Conservation (phyloP, 2,329 filamentous ascomycete genomes). For the Reticulascus tulasneorum region DNA sequence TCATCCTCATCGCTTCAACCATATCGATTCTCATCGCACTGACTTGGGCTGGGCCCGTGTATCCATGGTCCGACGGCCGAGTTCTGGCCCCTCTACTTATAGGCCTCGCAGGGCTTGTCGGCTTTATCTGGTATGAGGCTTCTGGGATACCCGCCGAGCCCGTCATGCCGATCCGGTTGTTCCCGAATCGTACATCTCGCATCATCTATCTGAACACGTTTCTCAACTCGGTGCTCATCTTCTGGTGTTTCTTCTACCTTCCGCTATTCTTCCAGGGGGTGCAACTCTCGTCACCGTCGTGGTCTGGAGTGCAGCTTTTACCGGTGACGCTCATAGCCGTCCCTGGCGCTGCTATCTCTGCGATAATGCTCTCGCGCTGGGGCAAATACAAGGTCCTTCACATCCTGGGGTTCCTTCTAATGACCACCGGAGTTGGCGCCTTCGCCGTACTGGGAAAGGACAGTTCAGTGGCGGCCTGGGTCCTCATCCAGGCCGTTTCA, state of each 20-base stretch:
- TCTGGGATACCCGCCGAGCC: conserved; percentile 59
- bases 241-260: conserved; percentile 35
- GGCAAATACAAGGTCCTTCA: conserved; percentile 31
- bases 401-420: conserved; percentile 29
- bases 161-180: conserved; percentile 61
- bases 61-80: conserved; percentile 35
- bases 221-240: conserved; percentile 14
- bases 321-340: conserved; percentile 23
- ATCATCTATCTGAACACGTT: conserved; percentile 20
- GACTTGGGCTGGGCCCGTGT: conserved; percentile 36
- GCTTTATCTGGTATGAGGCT: conserved; percentile 63
- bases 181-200: conserved; percentile 16
- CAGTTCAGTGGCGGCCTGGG: conserved; percentile 30
- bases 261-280: conserved; percentile 45
- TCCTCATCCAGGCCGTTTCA: conserved; percentile 33
- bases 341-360: conserved; percentile 21
- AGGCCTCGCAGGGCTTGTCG: conserved; percentile 19
- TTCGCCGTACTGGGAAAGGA: conserved; percentile 31
- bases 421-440: conserved; percentile 36
- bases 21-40: conserved; percentile 39
- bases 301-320: conserved; percentile 29
- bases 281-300: conserved; percentile 22
- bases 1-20: conserved; percentile 33
- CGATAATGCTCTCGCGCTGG: conserved; percentile 23
- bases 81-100: conserved; percentile 40